Evolutionary conservation across 192 early-diverging fungal genomes (phyloP).

Genomic region (Coemansia sp.): DNA sequence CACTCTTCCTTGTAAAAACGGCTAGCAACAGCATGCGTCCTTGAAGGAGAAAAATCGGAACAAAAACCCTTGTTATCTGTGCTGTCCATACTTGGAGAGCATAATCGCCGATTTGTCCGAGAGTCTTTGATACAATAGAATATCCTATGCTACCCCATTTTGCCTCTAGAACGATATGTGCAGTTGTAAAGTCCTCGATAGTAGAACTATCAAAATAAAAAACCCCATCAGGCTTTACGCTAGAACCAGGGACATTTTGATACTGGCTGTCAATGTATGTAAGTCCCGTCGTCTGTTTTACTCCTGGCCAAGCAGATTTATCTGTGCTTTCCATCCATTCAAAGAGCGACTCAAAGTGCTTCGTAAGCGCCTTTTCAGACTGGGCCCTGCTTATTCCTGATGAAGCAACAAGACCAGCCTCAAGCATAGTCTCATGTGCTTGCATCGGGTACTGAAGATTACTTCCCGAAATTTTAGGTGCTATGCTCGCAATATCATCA

Average conservation of each 20-base stretch:
- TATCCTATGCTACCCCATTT: no score
- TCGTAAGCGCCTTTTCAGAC: no score
- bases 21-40: slow-evolving; percentile 9
- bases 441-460: no score
- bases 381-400: no score
- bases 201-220: background rate
- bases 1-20: slow-evolving; percentile 11
- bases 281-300: background rate
- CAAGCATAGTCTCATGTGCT: no score
- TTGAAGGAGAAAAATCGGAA: slow-evolving; percentile 18
- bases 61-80: slow-evolving; percentile 13
- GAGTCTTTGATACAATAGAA: no score
- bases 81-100: slow-evolving; percentile 5
- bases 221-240: background rate
- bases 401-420: no score
- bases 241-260: background rate
- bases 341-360: background rate
- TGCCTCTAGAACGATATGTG: no score
- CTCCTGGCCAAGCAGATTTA: background rate
- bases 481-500: no score
- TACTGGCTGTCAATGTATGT: background rate
- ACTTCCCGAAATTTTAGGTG: no score
- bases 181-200: no score
- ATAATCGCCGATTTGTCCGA: slow-evolving; percentile 38
- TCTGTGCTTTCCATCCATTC: background rate